phyloP scores from a whole-genome alignment of 2,329 filamentous ascomycete species.

The Trichoderma atroviride region DNA sequence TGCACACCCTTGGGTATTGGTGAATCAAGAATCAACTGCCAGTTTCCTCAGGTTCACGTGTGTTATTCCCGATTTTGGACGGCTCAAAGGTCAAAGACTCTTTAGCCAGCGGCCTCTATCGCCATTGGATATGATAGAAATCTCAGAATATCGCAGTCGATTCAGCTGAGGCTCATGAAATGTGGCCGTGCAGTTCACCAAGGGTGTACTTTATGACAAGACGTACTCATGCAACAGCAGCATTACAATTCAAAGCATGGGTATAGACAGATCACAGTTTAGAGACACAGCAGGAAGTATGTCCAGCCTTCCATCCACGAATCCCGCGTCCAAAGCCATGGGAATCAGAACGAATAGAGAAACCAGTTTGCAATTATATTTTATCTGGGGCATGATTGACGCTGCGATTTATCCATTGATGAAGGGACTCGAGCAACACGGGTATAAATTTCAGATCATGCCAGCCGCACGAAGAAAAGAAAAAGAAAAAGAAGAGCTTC shows the following conservation, averaged over 20 bases:
- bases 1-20: too few species aligned
- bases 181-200: neutral
- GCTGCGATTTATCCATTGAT: slow-evolving; percentile 61
- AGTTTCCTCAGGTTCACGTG: too few species aligned
- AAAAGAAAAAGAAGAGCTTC: slow-evolving; percentile 43
- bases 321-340: slow-evolving; percentile 34
- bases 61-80: too few species aligned
- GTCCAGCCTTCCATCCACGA: slow-evolving; percentile 48
- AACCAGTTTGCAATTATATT: slow-evolving; percentile 76
- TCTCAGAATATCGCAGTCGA: too few species aligned
- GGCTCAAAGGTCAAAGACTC: too few species aligned
- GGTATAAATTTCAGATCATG: slow-evolving; percentile 68
- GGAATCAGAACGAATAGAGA: slow-evolving; percentile 49
- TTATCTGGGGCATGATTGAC: slow-evolving; percentile 79
- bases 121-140: too few species aligned
- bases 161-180: neutral
- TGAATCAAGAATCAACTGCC: too few species aligned
- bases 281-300: slow-evolving; percentile 33
- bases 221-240: neutral
- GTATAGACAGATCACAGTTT: neutral
- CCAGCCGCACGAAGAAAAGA: slow-evolving; percentile 78
- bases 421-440: slow-evolving; percentile 75
- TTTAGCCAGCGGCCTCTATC: too few species aligned
- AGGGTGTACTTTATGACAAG: neutral
- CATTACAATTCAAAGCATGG: neutral